Evolutionary conservation across 352 stramenopile species (phyloP), one percentile per base, ranked within the genome.

Genomic region (Thraustotheca clavata): DNA sequence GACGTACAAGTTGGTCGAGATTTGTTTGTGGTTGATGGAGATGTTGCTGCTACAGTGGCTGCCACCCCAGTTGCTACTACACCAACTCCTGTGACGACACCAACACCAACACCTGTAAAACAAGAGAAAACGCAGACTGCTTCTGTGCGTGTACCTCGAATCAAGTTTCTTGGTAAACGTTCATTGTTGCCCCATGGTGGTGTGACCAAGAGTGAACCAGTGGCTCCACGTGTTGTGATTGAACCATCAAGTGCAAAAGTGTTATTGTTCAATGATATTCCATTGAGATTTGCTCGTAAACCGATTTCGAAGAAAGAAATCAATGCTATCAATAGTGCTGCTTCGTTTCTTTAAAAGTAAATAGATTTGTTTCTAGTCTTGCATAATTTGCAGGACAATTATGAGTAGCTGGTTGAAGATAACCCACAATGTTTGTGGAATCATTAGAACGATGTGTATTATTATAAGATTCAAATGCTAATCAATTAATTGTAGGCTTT

Each of bases 11-110:
- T 99, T 27, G 96, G 96, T 63, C 80, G 76, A 36, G 70, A 78
- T 55, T 83, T 99, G 31, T 98, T 98, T 76, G 88, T 89, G 46
- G 77, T 99, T 48, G 92, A 98, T 73, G 96, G 86, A 65, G 77
- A 76, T 52, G 66, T 72, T 47, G 69, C 68, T 16, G 76, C 77
- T 7, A 72, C 69, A 2, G 67, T 69, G 6, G 18, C 71, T 1
- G 33, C 60, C 22, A 16, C 60, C 41, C 16, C 52, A 9, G 49
- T 60, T 32, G 31, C 41, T 12, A 27, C 59, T 2, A 48, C 62
- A 12, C 49, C 67, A 1, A 5, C 63, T 4, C 34, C 77, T 2
- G 76, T 89, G 41, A 69, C 70, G 4, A 71, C 74, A 33, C 46
- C 71, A 39, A 74, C 71, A 43, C 71, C 73, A 18, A 71, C 75